A percentile compares a stretch with the other conserved stretches of the same genome.
These are phyloP conservation scores for Spathaspora boniae DNA, from an alignment of 805 yeast genomes.

Conservation along the genomic window DNA sequence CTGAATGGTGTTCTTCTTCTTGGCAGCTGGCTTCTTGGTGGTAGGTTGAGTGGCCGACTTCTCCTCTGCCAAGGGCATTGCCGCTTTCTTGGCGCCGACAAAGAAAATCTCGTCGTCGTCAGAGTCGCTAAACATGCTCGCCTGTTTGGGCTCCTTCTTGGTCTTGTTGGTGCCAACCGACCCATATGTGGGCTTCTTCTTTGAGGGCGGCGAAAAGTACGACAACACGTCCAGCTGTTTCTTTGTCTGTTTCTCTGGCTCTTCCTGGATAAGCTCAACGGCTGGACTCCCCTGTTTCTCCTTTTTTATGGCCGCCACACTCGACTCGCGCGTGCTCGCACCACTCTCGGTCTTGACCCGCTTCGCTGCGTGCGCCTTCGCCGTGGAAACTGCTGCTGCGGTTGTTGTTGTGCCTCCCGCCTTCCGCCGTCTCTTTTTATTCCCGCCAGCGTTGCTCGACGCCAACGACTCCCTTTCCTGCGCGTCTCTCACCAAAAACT, in stretches of 20 bases:
- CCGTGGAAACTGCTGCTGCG: slow-evolving; percentile 7
- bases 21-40: slow-evolving; percentile 6
- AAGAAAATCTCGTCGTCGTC: slow-evolving; percentile 31
- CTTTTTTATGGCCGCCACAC: slow-evolving; percentile 9
- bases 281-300: slow-evolving; percentile 7
- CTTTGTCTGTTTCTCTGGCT: slow-evolving; percentile 8
- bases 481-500: slow-evolving; percentile 64
- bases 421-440: slow-evolving; percentile 31
- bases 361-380: slow-evolving; percentile 5
- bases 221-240: slow-evolving; percentile 19
- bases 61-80: slow-evolving; percentile 4
- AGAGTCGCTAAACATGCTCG: slow-evolving; percentile 25
- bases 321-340: slow-evolving; percentile 11
- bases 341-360: slow-evolving; percentile 9
- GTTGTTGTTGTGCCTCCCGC: slow-evolving; percentile 11
- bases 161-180: too few relatives aligned
- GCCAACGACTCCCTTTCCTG: slow-evolving; percentile 51
- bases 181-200: too few relatives aligned
- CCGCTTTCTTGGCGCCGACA: slow-evolving; percentile 10
- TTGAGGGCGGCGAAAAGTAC: slow-evolving; percentile 19
- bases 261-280: slow-evolving; percentile 6
- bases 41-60: slow-evolving; percentile 1
- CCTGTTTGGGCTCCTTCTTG: slow-evolving; percentile 2
- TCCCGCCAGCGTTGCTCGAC: slow-evolving; percentile 44
- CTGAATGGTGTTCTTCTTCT: slow-evolving; percentile 9